Conservation (phyloP, 768 basidiomycete genomes). For the Hortiboletus campestris region DNA sequence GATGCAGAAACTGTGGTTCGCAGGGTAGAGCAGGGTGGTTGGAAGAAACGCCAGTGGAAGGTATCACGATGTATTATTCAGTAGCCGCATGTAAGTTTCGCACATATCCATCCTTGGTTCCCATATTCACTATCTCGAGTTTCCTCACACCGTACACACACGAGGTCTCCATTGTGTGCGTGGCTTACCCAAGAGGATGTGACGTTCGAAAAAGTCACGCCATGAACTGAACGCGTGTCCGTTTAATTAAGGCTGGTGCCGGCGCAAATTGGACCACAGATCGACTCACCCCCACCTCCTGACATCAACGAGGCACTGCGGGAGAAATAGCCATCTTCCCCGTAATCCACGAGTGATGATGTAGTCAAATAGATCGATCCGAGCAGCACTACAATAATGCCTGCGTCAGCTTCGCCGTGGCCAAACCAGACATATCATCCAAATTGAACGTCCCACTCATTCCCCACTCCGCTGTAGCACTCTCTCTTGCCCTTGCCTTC, state of each 20-base stretch:
- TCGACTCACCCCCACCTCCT: constrained; percentile 3
- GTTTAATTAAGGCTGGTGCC: not conserved
- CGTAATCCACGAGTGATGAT: not conserved
- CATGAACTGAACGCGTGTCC: not conserved
- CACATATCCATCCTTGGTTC: not conserved
- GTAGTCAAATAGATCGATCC: constrained; percentile 12
- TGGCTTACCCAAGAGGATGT: not conserved
- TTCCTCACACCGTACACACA: not conserved
- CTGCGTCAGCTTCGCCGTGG: not conserved
- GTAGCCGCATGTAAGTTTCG: constrained; percentile 13
- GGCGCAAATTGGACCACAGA: constrained; percentile 1
- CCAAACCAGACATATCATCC: constrained; percentile 7
- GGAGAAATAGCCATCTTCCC: not conserved
- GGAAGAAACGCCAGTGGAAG: not conserved
- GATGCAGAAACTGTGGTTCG: constrained; percentile 20
- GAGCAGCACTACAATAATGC: not conserved
- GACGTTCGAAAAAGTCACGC: not conserved
- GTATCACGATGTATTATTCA: constrained; percentile 17
- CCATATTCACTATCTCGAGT: not conserved
- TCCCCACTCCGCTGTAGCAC: not conserved
- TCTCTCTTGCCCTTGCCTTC: not conserved
- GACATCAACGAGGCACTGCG: constrained; percentile 18
- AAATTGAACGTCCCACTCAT: not conserved
- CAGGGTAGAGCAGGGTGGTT: constrained; percentile 16
- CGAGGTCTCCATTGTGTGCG: not conserved